Percentiles rank a stretch among this genome's conserved stretches.
Evolutionary conservation across 2,329 filamentous ascomycete genomes (phyloP).

Genomic region (Venturia nashicola): DNA sequence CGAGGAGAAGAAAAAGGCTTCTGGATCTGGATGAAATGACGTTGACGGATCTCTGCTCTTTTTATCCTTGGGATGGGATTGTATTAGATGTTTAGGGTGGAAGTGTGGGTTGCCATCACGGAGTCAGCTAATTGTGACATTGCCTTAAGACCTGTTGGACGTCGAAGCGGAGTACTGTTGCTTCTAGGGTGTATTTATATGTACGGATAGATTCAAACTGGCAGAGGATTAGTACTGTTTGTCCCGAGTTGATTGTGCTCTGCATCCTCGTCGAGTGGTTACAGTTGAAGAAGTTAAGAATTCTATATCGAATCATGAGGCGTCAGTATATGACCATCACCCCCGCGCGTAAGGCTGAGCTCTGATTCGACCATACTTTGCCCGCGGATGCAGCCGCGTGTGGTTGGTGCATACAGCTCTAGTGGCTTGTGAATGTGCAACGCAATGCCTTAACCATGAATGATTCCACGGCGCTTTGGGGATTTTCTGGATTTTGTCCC

Average conservation of each 20-base stretch:
- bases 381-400: conserved; percentile 10
- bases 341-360: conserved; percentile 8
- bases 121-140: not conserved
- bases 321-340: not conserved
- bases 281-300: too few species aligned
- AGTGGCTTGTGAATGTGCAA: not conserved
- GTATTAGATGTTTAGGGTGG: not conserved
- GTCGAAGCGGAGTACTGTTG: not conserved
- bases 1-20: conserved; percentile 19
- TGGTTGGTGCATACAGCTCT: conserved; percentile 1
- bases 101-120: not conserved
- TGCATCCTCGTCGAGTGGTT: too few species aligned
- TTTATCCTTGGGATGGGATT: not conserved
- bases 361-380: conserved; percentile 12
- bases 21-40: conserved; percentile 18
- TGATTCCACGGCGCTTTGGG: not conserved
- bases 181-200: not conserved
- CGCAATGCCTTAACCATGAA: not conserved
- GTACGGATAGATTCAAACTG: not conserved
- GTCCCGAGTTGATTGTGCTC: too few species aligned
- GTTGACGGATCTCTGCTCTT: not conserved
- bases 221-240: too few species aligned
- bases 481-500: not conserved
- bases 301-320: not conserved
- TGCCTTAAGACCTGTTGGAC: not conserved